phyloP scores from a whole-genome alignment of 306 rosid genomes.

The Hippophae tibetana region DNA sequence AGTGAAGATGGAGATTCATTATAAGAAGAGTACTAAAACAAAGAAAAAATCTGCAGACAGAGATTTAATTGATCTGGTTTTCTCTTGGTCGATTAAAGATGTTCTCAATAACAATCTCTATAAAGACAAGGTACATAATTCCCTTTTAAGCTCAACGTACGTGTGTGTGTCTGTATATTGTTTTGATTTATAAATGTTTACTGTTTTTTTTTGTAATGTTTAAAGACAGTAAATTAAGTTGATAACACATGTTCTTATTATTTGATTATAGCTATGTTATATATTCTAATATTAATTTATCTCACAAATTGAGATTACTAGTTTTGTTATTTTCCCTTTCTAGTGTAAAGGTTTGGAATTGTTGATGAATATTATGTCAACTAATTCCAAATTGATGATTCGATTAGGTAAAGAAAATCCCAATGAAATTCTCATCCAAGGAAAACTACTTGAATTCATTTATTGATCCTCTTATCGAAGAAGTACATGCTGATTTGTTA shows the following conservation, averaged over 20 bases:
- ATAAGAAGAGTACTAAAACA: background rate
- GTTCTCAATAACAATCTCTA: slow-evolving; percentile 15
- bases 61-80: slow-evolving; percentile 18
- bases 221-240: no score
- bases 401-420: slow-evolving; percentile 39
- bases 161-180: background rate
- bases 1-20: background rate
- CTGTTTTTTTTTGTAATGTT: no score
- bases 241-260: no score
- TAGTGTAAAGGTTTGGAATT: background rate
- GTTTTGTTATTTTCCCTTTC: background rate
- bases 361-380: background rate
- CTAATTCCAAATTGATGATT: background rate
- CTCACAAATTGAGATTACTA: background rate
- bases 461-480: slow-evolving; percentile 41
- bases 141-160: background rate
- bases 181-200: no score
- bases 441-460: slow-evolving; percentile 34
- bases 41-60: background rate
- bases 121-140: slow-evolving; percentile 18
- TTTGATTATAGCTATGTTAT: no score
- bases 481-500: slow-evolving; percentile 36
- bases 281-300: background rate
- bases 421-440: slow-evolving; percentile 26
- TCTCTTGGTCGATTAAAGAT: slow-evolving; percentile 31